A percentile compares a stretch with the other conserved stretches of the same genome.
Evolutionary conservation across 2,329 filamentous ascomycete genomes (phyloP).

Genomic region (Zymoseptoria passerinii): DNA sequence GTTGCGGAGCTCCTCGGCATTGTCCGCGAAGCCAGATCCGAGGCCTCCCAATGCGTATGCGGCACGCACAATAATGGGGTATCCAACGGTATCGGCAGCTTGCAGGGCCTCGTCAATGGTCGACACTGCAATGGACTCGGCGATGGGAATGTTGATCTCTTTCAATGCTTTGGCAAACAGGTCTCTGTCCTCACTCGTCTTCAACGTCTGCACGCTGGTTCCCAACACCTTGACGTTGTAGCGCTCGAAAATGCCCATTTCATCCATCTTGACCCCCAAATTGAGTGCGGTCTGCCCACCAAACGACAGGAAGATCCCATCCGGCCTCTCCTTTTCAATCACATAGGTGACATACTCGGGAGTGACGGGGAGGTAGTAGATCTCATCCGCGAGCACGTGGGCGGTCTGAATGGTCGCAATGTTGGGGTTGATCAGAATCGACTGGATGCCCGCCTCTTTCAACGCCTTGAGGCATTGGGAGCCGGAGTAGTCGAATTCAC

Average conservation of each 20-base stretch:
- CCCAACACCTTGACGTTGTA: slow-evolving; percentile 94
- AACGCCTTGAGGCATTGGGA: slow-evolving; percentile 94
- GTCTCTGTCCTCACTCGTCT: slow-evolving; percentile 92
- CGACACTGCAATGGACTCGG: slow-evolving; percentile 85
- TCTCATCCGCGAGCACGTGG: slow-evolving; percentile 89
- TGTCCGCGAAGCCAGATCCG: slow-evolving; percentile 91
- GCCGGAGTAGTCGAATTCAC: slow-evolving; percentile 97
- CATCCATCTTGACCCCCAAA: slow-evolving; percentile 94
- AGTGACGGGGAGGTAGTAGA: slow-evolving; percentile 96
- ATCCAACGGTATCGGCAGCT: slow-evolving; percentile 79
- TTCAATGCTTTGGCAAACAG: slow-evolving; percentile 91
- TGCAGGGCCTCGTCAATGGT: slow-evolving; percentile 87
- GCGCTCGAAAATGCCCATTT: slow-evolving; percentile 87
- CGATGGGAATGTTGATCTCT: slow-evolving; percentile 95
- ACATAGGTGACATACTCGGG: slow-evolving; percentile 97
- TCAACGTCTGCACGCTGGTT: slow-evolving; percentile 86
- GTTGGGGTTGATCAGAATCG: slow-evolving; percentile 94
- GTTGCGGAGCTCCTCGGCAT: slow-evolving; percentile 86
- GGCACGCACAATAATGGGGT: slow-evolving; percentile 95
- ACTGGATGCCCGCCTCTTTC: slow-evolving; percentile 86
- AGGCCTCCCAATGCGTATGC: slow-evolving; percentile 94
- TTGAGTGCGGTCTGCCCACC: slow-evolving; percentile 96
- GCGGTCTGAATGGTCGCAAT: slow-evolving; percentile 98
- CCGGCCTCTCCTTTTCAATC: slow-evolving; percentile 89
- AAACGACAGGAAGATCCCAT: slow-evolving; percentile 95